Percentiles rank a stretch among this genome's conserved stretches.
Conservation (phyloP, 768 basidiomycete genomes). For the Mycena vitilis region DNA sequence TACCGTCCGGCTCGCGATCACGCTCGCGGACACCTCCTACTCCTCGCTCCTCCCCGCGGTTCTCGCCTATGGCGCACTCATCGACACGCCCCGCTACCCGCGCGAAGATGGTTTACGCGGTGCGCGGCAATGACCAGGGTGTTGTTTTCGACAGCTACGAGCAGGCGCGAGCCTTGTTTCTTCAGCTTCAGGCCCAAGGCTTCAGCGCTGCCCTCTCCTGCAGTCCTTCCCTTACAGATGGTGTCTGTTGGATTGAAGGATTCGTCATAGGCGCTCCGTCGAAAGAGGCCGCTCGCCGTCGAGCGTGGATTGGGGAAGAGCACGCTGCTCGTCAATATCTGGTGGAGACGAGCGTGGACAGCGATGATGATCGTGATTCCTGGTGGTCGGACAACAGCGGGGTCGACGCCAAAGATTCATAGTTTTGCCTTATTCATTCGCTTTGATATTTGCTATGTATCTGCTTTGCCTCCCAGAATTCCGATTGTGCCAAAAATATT, state of each 20-base stretch:
- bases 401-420: too few relatives aligned
- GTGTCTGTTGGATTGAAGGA: background rate
- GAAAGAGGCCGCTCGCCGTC: background rate
- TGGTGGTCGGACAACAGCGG: too few relatives aligned
- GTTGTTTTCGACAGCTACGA: constrained; percentile 3
- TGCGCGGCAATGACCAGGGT: background rate
- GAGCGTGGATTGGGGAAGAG: constrained; percentile 8
- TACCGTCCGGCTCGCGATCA: too few relatives aligned
- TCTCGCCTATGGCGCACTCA: background rate
- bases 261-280: background rate
- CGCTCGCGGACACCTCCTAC: background rate
- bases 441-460: too few relatives aligned
- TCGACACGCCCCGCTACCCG: background rate
- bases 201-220: background rate
- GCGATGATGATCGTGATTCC: too few relatives aligned
- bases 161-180: background rate
- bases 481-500: too few relatives aligned
- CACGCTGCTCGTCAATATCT: background rate
- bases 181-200: background rate
- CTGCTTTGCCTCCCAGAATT: too few relatives aligned
- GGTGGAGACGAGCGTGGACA: too few relatives aligned
- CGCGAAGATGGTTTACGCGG: constrained; percentile 4
- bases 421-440: too few relatives aligned
- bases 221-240: background rate
- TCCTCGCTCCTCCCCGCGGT: background rate